Base-by-base conservation (phyloP, 148 eudicot species). In the Nepenthes gracilis region DNA sequence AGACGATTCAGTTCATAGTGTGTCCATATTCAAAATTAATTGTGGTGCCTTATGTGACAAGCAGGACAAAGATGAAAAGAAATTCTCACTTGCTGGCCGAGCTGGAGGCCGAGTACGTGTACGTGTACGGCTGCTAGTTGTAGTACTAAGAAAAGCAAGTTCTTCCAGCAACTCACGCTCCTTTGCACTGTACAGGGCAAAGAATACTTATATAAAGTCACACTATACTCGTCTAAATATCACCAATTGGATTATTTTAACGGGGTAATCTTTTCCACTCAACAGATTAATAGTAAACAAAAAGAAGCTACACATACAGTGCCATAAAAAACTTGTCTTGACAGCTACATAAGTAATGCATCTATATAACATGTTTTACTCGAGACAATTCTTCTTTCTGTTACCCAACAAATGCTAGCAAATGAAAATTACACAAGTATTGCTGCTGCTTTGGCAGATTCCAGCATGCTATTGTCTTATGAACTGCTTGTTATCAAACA, bases 141-240 rank as follows among this genome's bases (percentile, higher is more conserved):
- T 72, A 37, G 63, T 78, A 57, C 72, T 81, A 47, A 88, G 77
- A 62, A 73, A 67, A 74, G 95, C 76, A 71, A 92, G 88, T 78
- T 92, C 90, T 80, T 80, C 88, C 59, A 92, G 96, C 66, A 93
- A 71, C 58, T 88, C 87, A 37, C 92, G 88, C 72, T 93, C 99
- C 67, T 70, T 79, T 55, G 60, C 74, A 68, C 99, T 93, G 83
- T 12, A 72, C 68, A 49, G 54, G 61, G 35, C 9, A 48, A 47
- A 12, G n/a, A 9, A 12, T 13, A 66, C 36, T 37, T 47, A 10
- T 10, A 33, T 37, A 12, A 64, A 35, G 45, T 36, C 61, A 12
- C 6, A 37, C 59, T 57, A 9, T 9, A 34, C 6, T 6, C 6
- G 8, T 11, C 48, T 5, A 45, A 45, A 11, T 45, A 23, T 23